Conservation (phyloP, 164 flowering plant species). For the Aristolochia fimbriata region DNA sequence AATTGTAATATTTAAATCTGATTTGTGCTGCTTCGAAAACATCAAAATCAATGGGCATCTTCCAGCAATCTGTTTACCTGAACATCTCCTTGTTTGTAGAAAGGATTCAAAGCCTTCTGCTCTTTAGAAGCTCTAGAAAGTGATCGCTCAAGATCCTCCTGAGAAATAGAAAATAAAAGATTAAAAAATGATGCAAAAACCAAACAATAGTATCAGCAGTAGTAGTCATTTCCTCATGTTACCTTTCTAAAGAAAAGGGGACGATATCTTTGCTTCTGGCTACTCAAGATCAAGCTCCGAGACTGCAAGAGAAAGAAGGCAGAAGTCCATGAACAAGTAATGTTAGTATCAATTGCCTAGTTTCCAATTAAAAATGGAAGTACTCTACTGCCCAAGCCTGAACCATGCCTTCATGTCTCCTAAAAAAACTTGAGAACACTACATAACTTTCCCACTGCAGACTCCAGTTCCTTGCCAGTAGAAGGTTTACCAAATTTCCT, state of each 20-base stretch:
- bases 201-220: not conserved
- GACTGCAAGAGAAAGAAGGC: slow-evolving; percentile 38
- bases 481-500: too few species aligned
- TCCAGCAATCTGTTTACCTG: slow-evolving; percentile 33
- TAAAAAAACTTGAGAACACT: too few species aligned
- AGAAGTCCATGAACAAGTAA: too few species aligned
- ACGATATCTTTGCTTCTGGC: slow-evolving; percentile 60
- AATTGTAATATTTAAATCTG: too few species aligned
- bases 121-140: slow-evolving; percentile 50
- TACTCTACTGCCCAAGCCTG: too few species aligned
- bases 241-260: slow-evolving; percentile 93
- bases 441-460: too few species aligned
- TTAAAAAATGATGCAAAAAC: not conserved
- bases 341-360: too few species aligned
- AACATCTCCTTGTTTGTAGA: slow-evolving; percentile 54
- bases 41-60: not conserved
- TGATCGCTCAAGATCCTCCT: slow-evolving; percentile 88
- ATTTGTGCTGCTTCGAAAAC: not conserved
- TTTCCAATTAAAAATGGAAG: too few species aligned
- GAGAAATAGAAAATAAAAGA: slow-evolving; percentile 2
- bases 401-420: too few species aligned
- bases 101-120: slow-evolving; percentile 53
- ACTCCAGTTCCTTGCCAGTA: too few species aligned
- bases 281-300: slow-evolving; percentile 59
- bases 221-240: slow-evolving; percentile 5